Evolutionary conservation across 2,329 filamentous ascomycete species (phyloP).

Genomic region (Monilinia aucupariae): DNA sequence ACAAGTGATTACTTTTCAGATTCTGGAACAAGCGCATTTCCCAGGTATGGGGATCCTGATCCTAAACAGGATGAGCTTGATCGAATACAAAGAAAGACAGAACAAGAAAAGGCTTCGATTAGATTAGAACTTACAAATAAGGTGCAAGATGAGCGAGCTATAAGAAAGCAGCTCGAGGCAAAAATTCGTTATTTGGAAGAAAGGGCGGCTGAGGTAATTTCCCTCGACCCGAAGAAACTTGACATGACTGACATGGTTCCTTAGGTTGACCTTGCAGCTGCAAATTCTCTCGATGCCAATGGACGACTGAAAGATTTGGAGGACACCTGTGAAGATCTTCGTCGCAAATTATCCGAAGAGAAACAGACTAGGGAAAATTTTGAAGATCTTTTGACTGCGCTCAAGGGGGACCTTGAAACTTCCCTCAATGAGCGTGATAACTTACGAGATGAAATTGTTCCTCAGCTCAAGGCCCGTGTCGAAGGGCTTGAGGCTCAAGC

Average conservation of each 20-base stretch:
- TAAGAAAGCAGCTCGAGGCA: conserved; percentile 69
- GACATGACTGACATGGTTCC: conserved; percentile 21
- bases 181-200: conserved; percentile 80
- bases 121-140: conserved; percentile 80
- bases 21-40: conserved; percentile 80
- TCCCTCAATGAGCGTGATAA: conserved; percentile 87
- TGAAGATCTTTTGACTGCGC: conserved; percentile 79
- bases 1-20: conserved; percentile 99
- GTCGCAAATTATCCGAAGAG: conserved; percentile 78
- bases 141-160: conserved; percentile 77
- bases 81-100: conserved; percentile 72
- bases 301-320: conserved; percentile 73
- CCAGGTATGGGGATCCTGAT: conserved; percentile 58
- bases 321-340: conserved; percentile 71
- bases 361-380: conserved; percentile 85
- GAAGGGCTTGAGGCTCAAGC: conserved; percentile 74
- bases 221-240: conserved; percentile 15
- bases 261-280: conserved; percentile 42
- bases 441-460: conserved; percentile 80
- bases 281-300: conserved; percentile 51
- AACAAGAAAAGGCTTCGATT: conserved; percentile 86
- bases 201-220: conserved; percentile 59
- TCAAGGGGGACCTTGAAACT: conserved; percentile 75
- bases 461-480: conserved; percentile 68
- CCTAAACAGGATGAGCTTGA: conserved; percentile 68